Evolutionary conservation across 2,329 filamentous ascomycete species (phyloP).

Genomic region (Verticillium longisporum): DNA sequence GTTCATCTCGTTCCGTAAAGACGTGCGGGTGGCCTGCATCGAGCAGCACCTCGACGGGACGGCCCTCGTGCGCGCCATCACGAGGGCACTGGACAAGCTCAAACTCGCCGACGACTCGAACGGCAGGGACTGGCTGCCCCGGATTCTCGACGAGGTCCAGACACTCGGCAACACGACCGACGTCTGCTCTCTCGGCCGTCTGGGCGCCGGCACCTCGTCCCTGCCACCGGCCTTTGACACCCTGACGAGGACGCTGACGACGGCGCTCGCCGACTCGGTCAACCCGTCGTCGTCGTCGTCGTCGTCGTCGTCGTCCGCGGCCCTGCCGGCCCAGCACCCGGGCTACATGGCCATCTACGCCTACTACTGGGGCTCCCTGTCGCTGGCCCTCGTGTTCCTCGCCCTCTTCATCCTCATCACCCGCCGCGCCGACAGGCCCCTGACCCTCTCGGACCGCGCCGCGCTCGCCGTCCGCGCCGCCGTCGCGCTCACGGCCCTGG

Average conservation of each 20-base stretch:
- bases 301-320: background rate
- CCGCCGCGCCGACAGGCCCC: constrained; percentile 5
- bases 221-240: background rate
- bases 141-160: constrained; percentile 5
- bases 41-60: constrained; percentile 4
- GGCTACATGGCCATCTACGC: constrained; percentile 7
- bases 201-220: background rate
- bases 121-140: background rate
- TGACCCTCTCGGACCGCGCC: constrained; percentile 7
- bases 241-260: constrained; percentile 3
- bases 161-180: constrained; percentile 5
- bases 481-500: constrained; percentile 2
- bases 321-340: background rate
- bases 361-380: constrained; percentile 8
- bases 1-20: constrained; percentile 3
- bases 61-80: background rate
- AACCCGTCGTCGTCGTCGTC: no score
- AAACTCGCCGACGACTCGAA: constrained; percentile 5
- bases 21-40: constrained; percentile 3
- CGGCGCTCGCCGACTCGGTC: constrained; percentile 4
- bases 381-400: constrained; percentile 5
- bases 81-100: constrained; percentile 1
- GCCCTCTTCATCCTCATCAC: constrained; percentile 8
- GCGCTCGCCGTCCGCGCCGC: constrained; percentile 1
- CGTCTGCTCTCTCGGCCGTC: constrained; percentile 1